Percentiles rank a stretch among this genome's conserved stretches.
Conservation (phyloP, 768 basidiomycete species). For the Hortiboletus campestris region DNA sequence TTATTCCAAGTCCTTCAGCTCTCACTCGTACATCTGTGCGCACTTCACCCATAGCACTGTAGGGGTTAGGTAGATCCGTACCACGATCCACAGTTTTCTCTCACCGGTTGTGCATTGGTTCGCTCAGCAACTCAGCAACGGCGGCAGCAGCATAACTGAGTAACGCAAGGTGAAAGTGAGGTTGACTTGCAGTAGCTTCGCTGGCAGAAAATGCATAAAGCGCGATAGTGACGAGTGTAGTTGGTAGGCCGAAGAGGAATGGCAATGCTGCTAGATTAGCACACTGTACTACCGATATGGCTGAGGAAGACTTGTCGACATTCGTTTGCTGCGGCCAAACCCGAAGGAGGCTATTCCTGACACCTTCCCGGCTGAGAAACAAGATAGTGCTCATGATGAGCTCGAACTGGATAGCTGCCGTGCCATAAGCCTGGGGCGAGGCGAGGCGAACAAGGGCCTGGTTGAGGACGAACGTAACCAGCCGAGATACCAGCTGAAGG, state of each 20-base stretch:
- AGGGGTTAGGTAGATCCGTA: constrained; percentile 19
- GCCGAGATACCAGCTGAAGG: constrained; percentile 80
- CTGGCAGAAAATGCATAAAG: constrained; percentile 58
- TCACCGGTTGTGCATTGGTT: constrained; percentile 78
- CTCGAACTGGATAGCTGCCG: constrained; percentile 93
- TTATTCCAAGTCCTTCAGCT: constrained; percentile 84
- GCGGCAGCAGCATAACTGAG: constrained; percentile 72
- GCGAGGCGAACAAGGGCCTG: constrained; percentile 82
- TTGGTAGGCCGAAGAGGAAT: constrained; percentile 61
- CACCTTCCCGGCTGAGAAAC: constrained; percentile 91
- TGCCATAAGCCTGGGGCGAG: constrained; percentile 83
- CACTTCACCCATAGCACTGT: constrained; percentile 67
- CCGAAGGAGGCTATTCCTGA: constrained; percentile 84
- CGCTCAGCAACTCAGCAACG: constrained; percentile 72
- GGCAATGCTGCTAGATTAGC: constrained; percentile 63
- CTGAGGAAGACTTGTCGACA: not conserved
- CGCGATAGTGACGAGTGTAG: constrained; percentile 50
- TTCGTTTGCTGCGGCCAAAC: constrained; percentile 30
- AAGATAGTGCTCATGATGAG: constrained; percentile 85
- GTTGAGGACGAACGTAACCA: constrained; percentile 87
- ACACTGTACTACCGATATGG: constrained; percentile 18
- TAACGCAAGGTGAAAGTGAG: constrained; percentile 62
- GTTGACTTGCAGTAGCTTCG: constrained; percentile 54
- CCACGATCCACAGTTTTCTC: constrained; percentile 18
- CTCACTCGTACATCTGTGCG: constrained; percentile 70